These are phyloP conservation scores for Aureobasidium sp. DNA, from an alignment of 2,329 filamentous ascomycete species.

Conservation along the genomic window DNA sequence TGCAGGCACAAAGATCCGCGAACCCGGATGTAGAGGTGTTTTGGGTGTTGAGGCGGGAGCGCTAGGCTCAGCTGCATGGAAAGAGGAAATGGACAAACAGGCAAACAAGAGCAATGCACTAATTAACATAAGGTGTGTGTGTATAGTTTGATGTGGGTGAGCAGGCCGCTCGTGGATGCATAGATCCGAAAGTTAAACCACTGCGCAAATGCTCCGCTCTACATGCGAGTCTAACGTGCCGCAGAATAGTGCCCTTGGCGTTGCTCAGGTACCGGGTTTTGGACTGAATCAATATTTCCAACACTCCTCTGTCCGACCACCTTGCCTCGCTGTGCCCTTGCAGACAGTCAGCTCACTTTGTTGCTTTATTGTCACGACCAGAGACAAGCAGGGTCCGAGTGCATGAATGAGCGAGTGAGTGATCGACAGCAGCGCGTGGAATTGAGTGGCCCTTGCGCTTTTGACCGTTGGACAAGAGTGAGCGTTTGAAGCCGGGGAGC, in stretches of 20 bases:
- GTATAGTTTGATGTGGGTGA: not conserved
- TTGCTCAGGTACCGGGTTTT: not conserved
- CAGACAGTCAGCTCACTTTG: not conserved
- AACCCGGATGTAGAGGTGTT: not conserved
- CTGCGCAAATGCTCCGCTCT: not conserved
- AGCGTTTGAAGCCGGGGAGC: not conserved
- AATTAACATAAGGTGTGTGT: too few relatives aligned
- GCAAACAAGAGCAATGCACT: not conserved
- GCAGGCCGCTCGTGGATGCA: not conserved
- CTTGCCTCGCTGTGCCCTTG: not conserved
- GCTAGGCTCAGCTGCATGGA: not conserved
- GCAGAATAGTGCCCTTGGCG: not conserved
- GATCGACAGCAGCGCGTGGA: not conserved
- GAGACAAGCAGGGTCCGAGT: not conserved
- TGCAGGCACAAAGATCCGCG: not conserved
- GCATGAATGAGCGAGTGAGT: not conserved
- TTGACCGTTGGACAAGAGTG: not conserved
- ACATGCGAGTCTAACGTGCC: not conserved
- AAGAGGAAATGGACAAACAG: not conserved
- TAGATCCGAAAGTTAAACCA: not conserved
- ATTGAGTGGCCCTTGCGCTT: slow-evolving; percentile 4
- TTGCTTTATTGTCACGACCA: not conserved
- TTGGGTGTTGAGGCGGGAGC: not conserved
- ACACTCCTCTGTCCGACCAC: not conserved
- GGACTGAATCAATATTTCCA: not conserved